A percentile compares a stretch with the other conserved stretches of the same genome.
These are phyloP conservation scores for Gymnopilus dilepis DNA, from an alignment of 768 basidiomycete species.

Conservation along the genomic window DNA sequence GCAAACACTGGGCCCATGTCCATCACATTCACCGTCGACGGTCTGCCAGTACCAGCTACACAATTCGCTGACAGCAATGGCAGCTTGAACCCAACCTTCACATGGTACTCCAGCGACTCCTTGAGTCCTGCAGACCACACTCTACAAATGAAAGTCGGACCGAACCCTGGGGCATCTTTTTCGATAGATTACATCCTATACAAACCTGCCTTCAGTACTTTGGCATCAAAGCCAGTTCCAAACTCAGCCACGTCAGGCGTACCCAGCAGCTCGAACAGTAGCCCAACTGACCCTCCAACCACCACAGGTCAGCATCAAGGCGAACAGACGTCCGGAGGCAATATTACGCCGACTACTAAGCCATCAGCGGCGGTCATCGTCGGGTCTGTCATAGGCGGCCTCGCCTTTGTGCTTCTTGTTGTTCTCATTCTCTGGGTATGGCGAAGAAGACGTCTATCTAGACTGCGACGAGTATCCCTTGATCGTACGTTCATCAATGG, in stretches of 20 bases:
- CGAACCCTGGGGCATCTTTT: not conserved
- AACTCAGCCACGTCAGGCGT: not conserved
- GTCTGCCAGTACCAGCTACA: not conserved
- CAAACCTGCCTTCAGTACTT: not conserved
- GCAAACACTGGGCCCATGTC: not conserved
- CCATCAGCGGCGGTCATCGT: not conserved
- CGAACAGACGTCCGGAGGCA: not conserved
- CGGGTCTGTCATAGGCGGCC: not conserved
- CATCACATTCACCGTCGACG: not conserved
- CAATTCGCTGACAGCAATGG: not conserved
- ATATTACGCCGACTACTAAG: not conserved
- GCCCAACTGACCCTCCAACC: not conserved
- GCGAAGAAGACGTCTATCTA: not conserved
- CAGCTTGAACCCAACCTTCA: not conserved
- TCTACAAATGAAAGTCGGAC: not conserved
- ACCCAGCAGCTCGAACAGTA: not conserved
- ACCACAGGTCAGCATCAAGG: too few species aligned
- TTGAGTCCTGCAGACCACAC: not conserved
- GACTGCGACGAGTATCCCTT: not conserved
- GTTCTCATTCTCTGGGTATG: not conserved
- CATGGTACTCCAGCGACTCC: not conserved
- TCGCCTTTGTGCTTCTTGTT: not conserved
- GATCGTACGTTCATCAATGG: not conserved
- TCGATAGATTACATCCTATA: not conserved
- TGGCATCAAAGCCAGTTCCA: not conserved